Percentiles rank a stretch among this genome's conserved stretches.
Evolutionary conservation across 192 early-diverging fungal species (phyloP).

Genomic region (Backusella tuberculispora): DNA sequence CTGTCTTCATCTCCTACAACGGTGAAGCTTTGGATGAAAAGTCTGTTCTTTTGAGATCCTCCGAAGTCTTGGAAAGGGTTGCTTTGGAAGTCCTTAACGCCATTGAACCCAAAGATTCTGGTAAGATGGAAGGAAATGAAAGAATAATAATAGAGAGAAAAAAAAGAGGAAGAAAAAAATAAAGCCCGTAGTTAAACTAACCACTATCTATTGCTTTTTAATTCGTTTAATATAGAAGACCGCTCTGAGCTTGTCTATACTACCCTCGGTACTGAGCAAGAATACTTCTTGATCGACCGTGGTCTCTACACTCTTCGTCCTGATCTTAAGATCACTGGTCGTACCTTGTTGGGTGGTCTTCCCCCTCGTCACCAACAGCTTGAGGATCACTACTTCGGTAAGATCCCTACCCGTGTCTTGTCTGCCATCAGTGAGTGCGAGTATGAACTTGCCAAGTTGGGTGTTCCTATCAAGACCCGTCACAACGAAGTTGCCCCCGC

Average conservation of each 20-base stretch:
- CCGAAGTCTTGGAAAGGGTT: conserved; percentile 83
- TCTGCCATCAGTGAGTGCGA: conserved; percentile 91
- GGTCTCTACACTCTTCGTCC: conserved; percentile 90
- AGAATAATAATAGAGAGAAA: not conserved
- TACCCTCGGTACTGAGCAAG: conserved; percentile 96
- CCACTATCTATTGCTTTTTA: not conserved
- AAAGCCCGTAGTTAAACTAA: not conserved
- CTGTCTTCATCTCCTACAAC: conserved; percentile 99
- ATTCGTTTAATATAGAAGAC: not conserved
- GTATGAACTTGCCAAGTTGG: conserved; percentile 90
- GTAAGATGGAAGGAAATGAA: conserved; percentile 18
- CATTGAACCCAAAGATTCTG: conserved; percentile 55
- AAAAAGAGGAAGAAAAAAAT: not conserved
- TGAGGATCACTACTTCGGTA: conserved; percentile 99
- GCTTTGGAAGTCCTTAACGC: conserved; percentile 78
- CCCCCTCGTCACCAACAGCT: conserved; percentile 99
- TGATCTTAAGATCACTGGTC: conserved; percentile 96
- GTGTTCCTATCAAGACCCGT: conserved; percentile 97
- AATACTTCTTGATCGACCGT: conserved; percentile 98
- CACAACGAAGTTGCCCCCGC: conserved; percentile 99
- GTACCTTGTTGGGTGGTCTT: conserved; percentile 90
- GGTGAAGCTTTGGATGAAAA: conserved; percentile 99
- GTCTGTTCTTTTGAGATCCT: conserved; percentile 93
- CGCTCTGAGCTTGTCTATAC: conserved; percentile 80
- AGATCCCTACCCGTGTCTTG: conserved; percentile 93